A percentile compares a stretch with the other conserved stretches of the same genome.
phyloP scores from a whole-genome alignment of 176 grass and related monocot genomes.

The Avena insularis region DNA sequence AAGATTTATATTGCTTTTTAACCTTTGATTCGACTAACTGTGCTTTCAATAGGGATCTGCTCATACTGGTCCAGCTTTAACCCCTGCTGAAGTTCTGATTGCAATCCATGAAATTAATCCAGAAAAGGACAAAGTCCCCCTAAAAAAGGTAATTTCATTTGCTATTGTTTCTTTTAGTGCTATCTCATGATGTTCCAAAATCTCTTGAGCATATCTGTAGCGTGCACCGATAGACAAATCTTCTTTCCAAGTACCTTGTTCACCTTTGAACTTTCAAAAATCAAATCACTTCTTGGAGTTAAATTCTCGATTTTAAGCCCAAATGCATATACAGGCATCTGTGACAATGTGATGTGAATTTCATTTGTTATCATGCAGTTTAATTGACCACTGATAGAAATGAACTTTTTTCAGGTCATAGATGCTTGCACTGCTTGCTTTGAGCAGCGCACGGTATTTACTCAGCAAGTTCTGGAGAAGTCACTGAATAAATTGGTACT shows the following conservation, averaged over 20 bases:
- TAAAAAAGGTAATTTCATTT: slow-evolving; percentile 76
- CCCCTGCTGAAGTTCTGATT: slow-evolving; percentile 94
- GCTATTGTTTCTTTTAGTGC: slow-evolving; percentile 26
- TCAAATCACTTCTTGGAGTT: background rate
- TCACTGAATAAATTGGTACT: slow-evolving; percentile 90
- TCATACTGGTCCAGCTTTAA: slow-evolving; percentile 95
- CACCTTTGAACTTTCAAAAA: background rate
- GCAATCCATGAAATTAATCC: slow-evolving; percentile 98
- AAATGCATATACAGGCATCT: slow-evolving; percentile 22
- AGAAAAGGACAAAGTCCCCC: slow-evolving; percentile 84
- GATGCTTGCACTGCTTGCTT: slow-evolving; percentile 98
- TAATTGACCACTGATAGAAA: slow-evolving; percentile 33
- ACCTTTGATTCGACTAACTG: slow-evolving; percentile 19
- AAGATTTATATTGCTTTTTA: background rate
- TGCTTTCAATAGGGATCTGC: slow-evolving; percentile 75
- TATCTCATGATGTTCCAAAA: slow-evolving; percentile 3
- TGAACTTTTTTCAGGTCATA: slow-evolving; percentile 70
- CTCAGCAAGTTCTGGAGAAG: slow-evolving; percentile 94
- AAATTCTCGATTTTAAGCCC: background rate
- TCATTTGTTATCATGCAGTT: slow-evolving; percentile 20
- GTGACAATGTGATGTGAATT: slow-evolving; percentile 1
- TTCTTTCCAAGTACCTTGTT: slow-evolving; percentile 22
- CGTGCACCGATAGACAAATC: background rate
- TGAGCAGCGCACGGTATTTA: slow-evolving; percentile 98
- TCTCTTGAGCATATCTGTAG: background rate